These are phyloP conservation scores for Trichoderma sp. DNA, from an alignment of 2,329 filamentous ascomycete genomes.

Conservation along the genomic window DNA sequence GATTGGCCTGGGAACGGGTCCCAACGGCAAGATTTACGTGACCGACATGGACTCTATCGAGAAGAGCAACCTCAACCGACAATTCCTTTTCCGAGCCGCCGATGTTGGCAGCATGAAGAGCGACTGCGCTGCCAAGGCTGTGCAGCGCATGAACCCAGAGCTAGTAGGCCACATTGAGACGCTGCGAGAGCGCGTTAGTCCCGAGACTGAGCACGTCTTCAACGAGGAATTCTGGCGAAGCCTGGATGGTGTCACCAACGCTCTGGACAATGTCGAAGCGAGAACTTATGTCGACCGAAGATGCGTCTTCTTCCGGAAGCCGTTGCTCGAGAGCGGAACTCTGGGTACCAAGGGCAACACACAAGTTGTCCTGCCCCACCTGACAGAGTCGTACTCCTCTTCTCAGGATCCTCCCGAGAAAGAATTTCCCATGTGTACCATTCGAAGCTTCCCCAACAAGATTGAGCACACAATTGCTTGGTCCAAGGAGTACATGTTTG, in stretches of 20 bases:
- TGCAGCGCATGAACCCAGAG: conserved; percentile 93
- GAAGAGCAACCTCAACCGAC: conserved; percentile 96
- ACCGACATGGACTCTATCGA: conserved; percentile 99
- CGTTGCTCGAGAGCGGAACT: conserved; percentile 92
- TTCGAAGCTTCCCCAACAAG: conserved; percentile 95
- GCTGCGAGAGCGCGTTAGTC: conserved; percentile 84
- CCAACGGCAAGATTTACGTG: conserved; percentile 84
- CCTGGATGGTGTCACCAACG: conserved; percentile 92
- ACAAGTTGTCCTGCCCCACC: conserved; percentile 85
- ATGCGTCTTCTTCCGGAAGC: conserved; percentile 98
- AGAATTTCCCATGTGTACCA: conserved; percentile 98
- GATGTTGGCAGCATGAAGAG: conserved; percentile 98
- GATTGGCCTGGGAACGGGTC: conserved; percentile 90
- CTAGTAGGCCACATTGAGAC: conserved; percentile 81
- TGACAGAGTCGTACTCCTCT: conserved; percentile 93
- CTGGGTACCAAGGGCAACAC: conserved; percentile 99
- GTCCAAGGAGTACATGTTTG: conserved; percentile 89
- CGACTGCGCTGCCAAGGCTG: conserved; percentile 86
- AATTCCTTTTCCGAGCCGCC: conserved; percentile 91
- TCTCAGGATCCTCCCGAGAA: conserved; percentile 98
- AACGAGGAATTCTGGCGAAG: conserved; percentile 88
- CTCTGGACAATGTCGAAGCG: conserved; percentile 95
- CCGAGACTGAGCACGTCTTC: conserved; percentile 91
- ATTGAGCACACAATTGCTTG: conserved; percentile 99
- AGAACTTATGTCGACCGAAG: conserved; percentile 94